phyloP scores from a whole-genome alignment of 129 eudicot species.

The Saposhnikovia divaricata region DNA sequence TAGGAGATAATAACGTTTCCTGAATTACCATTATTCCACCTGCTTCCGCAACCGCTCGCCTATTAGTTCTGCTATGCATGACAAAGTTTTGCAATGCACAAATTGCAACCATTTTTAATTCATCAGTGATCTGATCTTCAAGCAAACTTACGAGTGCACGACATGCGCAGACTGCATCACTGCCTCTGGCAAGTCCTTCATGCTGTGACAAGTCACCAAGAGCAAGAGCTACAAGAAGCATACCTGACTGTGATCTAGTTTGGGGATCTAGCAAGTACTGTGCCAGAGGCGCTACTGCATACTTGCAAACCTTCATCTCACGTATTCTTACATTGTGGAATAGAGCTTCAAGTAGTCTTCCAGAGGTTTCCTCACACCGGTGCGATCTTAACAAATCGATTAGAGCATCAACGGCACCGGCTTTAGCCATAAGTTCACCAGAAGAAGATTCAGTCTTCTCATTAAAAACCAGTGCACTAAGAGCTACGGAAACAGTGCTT shows the following conservation, averaged over 20 bases:
- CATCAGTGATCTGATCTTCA: slow-evolving; percentile 55
- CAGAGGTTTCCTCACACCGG: slow-evolving; percentile 68
- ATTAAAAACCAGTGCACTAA: slow-evolving; percentile 50
- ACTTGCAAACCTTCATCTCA: slow-evolving; percentile 52
- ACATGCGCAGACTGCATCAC: slow-evolving; percentile 59
- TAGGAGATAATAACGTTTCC: slow-evolving; percentile 44
- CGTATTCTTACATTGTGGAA: slow-evolving; percentile 51
- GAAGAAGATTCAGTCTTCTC: slow-evolving; percentile 50
- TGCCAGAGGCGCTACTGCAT: slow-evolving; percentile 66
- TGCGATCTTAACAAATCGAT: slow-evolving; percentile 62
- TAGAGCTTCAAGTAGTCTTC: slow-evolving; percentile 61
- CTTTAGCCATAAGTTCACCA: slow-evolving; percentile 64
- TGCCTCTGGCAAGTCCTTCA: slow-evolving; percentile 55
- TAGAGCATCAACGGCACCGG: slow-evolving; percentile 65
- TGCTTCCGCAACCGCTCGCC: slow-evolving; percentile 81
- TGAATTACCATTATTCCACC: slow-evolving; percentile 73
- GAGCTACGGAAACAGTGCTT: slow-evolving; percentile 39
- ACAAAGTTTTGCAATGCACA: slow-evolving; percentile 81
- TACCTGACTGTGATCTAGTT: slow-evolving; percentile 49
- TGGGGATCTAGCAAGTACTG: slow-evolving; percentile 72
- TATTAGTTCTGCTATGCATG: slow-evolving; percentile 68
- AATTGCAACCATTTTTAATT: slow-evolving; percentile 65
- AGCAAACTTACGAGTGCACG: slow-evolving; percentile 65
- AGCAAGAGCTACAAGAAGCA: slow-evolving; percentile 73
- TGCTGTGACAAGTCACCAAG: slow-evolving; percentile 79